Conservation (phyloP, 2,329 filamentous ascomycete species). For the Penicillium sp. region DNA sequence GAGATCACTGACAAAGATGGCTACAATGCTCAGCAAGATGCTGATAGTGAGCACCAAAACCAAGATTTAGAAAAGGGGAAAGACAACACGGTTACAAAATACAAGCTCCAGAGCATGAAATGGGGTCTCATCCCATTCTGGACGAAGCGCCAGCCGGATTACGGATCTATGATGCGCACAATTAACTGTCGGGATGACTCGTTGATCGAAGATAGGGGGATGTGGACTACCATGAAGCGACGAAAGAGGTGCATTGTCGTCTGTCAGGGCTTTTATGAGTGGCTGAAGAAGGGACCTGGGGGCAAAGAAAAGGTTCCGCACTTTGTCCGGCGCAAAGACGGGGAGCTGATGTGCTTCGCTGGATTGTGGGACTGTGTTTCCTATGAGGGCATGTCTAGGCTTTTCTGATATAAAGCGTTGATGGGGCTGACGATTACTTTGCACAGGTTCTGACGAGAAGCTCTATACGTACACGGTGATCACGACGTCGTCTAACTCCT, state of each 20-base stretch:
- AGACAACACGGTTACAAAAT: slow-evolving; percentile 50
- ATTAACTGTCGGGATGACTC: slow-evolving; percentile 96
- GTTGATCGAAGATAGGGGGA: slow-evolving; percentile 68
- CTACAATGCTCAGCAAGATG: slow-evolving; percentile 24
- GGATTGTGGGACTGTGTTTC: slow-evolving; percentile 87
- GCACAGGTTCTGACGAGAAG: slow-evolving; percentile 60
- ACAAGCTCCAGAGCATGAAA: slow-evolving; percentile 89
- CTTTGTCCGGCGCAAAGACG: slow-evolving; percentile 78
- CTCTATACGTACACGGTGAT: slow-evolving; percentile 90
- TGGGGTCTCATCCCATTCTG: slow-evolving; percentile 95
- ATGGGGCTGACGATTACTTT: not conserved
- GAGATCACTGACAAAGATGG: slow-evolving; percentile 61
- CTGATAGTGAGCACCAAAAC: slow-evolving; percentile 12
- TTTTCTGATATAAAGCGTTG: not conserved
- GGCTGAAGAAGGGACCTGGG: slow-evolving; percentile 72
- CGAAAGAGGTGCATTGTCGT: slow-evolving; percentile 83
- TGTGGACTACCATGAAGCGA: slow-evolving; percentile 92
- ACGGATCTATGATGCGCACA: slow-evolving; percentile 74
- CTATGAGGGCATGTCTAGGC: slow-evolving; percentile 61
- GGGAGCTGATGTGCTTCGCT: slow-evolving; percentile 80
- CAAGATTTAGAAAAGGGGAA: slow-evolving; percentile 13
- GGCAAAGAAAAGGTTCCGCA: slow-evolving; percentile 81
- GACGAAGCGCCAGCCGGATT: slow-evolving; percentile 81
- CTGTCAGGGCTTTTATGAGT: slow-evolving; percentile 94
- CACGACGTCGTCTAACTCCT: slow-evolving; percentile 80